Base-by-base conservation (phyloP, 345 rosid species). In the Camelina laxa region DNA sequence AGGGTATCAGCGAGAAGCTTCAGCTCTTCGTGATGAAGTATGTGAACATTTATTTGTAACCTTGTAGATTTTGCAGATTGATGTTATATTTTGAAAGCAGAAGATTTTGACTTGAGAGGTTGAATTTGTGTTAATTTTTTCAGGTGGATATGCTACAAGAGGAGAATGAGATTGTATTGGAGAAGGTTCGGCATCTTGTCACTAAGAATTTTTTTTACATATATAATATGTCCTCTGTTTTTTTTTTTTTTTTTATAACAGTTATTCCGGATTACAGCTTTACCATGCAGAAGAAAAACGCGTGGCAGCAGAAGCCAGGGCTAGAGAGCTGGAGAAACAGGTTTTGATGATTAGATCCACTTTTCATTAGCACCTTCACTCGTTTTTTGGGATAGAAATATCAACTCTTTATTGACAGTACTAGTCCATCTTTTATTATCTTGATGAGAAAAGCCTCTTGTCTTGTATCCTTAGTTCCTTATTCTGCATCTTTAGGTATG, bases 21-120 rank as follows among this genome's bases (percentile, higher is more conserved):
- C 98, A 76, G 92, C 91, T 20, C 97, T 96, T 81, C 95, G 86
- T 62, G 99, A 96, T 86, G 99, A 96, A 85, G 99, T 95, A 84
- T 66, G 81, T 63, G 57, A 50, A 14, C 41, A 69, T 35, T 77
- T 67, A 41, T 45, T 35, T 42, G 60, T 59, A 19, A 21, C 12
- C 13, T 69, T 58, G 4, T 21, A 44, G 44, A 16, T 17, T 44
- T 17, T 44, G 49, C 19, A 11, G 59, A 49, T 12, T 65, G n/a
- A 15, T 49, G 57, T 35, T 65, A 5, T 7, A 9, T 27, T 39
- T 67, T 27, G 0, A 27, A 3, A 27, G n/a, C n/a, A 6, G 44
- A 39, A 30, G 47, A 30, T 60, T 64, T 73, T 60, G 74, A 65
- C 35, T 81, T 72, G 69, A 81, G 72, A 81, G 68, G 67, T 49